Conservation (phyloP, 176 grass and related monocot species). For the Panicum miliaceum region DNA sequence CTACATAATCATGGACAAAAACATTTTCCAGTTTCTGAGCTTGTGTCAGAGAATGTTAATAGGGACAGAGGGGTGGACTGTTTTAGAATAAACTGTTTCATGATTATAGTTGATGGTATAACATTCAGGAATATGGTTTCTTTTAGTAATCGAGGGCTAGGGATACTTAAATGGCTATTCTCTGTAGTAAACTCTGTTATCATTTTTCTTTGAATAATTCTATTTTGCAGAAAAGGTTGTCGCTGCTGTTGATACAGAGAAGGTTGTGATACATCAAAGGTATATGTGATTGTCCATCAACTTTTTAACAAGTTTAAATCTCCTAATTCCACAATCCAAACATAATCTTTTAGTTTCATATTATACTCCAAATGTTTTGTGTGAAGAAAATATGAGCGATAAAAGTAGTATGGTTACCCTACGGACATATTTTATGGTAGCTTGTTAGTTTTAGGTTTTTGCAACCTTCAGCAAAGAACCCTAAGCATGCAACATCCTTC, state of each 20-base stretch:
- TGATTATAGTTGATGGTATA: background rate
- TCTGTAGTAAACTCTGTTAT: background rate
- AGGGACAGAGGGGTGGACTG: background rate
- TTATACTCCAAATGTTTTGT: constrained; percentile 15
- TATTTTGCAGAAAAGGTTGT: constrained; percentile 82
- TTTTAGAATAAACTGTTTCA: constrained; percentile 1
- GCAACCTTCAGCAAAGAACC: background rate
- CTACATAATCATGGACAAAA: constrained; percentile 5
- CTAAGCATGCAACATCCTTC: background rate
- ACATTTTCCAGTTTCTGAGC: constrained; percentile 24
- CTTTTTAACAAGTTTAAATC: constrained; percentile 25
- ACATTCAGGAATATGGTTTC: background rate
- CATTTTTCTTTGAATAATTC: constrained; percentile 39
- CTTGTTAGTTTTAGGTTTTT: background rate
- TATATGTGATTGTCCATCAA: constrained; percentile 46
- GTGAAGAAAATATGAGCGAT: constrained; percentile 5
- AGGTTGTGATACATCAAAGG: constrained; percentile 90
- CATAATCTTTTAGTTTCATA: background rate
- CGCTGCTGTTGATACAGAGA: constrained; percentile 75
- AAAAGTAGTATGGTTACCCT: constrained; percentile 11
- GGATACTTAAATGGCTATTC: constrained; percentile 4
- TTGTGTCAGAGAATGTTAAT: background rate
- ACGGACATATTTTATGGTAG: constrained; percentile 28
- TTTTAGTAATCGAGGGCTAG: constrained; percentile 15
- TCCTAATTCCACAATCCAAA: background rate